Evolutionary conservation across 1,139 yeast species (phyloP).

Genomic region (Nakaseomyces nivariensis): DNA sequence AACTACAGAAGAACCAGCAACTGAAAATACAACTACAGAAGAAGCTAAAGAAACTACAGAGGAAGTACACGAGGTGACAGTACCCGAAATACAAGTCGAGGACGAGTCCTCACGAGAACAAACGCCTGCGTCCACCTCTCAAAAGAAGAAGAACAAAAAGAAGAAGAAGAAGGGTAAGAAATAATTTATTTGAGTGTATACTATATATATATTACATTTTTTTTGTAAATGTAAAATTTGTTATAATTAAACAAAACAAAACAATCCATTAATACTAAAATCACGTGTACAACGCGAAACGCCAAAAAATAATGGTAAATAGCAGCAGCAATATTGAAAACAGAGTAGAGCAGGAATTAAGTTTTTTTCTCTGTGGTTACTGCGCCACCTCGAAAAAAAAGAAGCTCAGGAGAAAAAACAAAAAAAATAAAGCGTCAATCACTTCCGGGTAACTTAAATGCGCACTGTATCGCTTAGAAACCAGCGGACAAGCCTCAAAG

Average conservation of each 20-base stretch:
- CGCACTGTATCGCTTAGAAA: too few relatives aligned
- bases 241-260: too few relatives aligned
- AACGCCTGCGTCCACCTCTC: neutral
- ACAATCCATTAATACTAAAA: neutral
- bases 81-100: conserved; percentile 4
- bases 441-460: too few relatives aligned
- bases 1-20: conserved; percentile 43
- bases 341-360: neutral
- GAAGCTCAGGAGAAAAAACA: too few relatives aligned
- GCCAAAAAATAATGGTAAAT: neutral
- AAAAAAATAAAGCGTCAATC: too few relatives aligned
- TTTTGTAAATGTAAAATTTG: too few relatives aligned
- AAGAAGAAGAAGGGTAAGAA: conserved; percentile 14
- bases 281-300: neutral
- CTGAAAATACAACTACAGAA: conserved; percentile 1
- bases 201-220: too few relatives aligned
- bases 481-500: too few relatives aligned
- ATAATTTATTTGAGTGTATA: neutral
- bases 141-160: conserved; percentile 12
- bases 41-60: conserved; percentile 29
- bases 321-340: neutral
- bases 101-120: neutral
- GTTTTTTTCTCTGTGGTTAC: neutral
- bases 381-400: too few relatives aligned
- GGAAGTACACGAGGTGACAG: conserved; percentile 2